Base-by-base conservation (phyloP, 768 basidiomycete species). In the Podaxis mareebaensis region DNA sequence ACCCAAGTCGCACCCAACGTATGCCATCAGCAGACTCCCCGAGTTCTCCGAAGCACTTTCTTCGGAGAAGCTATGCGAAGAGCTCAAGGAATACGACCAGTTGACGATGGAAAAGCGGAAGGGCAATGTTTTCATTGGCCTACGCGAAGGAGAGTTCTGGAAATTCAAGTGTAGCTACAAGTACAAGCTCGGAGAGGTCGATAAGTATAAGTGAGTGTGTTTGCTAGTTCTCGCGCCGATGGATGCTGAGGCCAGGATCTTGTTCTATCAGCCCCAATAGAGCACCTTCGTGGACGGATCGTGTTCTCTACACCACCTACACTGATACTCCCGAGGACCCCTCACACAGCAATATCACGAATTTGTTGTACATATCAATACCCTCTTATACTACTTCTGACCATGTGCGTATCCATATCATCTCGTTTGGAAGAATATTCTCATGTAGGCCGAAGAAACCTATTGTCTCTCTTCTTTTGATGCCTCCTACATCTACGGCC, bases 141-240 rank as follows among this genome's bases (percentile, higher is more conserved):
- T 98, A 42, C 81, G 81, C 33, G 96, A 98, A 73, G 93, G 90
- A n/a, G 86, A 90, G 22, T 91, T 98, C 71, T 92, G 89, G 85
- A 81, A 79, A 60, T 96, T 96, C 79, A 93, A 95, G 62, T 92
- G 92, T 72, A 95, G 89, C 48, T 98, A 96, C 70, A 97, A 97
- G 74, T 94, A 93, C 70, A 73, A 82, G 56, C 78, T 94, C 11
- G 93, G 93, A 11, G 84, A 91, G 70, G 86, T 93, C 22, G 92
- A 95, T 70, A 85, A 86, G 66, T 97, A 94, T 76, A 87, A 83
- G 91, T 92, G 64, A 24, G 84, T 42, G 8, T 28, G 12, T 54
- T 42, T 20, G 17, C 13, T 58, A 49, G 38, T 59, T n/a, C 17
- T 42, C 20, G 22, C 22, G 12, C 54, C 56, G 40, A 15, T 57